Evolutionary conservation across 257 asterid genomes (phyloP).

Genomic region (Solanum chiquidenum): DNA sequence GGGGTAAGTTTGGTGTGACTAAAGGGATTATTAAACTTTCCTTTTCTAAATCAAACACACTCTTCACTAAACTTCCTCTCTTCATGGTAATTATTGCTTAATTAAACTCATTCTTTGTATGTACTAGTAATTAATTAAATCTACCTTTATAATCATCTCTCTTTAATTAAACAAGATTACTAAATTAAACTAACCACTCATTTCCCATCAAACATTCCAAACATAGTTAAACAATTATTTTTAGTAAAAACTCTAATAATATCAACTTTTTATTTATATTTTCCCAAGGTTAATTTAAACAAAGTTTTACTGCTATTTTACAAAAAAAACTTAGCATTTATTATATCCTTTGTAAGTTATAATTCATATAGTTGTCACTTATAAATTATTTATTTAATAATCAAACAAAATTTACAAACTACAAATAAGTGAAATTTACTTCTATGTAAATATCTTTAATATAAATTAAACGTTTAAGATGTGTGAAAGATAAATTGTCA

Average conservation of each 20-base stretch:
- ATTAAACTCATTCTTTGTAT: neutral
- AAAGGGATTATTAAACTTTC: conserved; percentile 2
- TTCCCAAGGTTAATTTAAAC: neutral
- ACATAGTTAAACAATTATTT: neutral
- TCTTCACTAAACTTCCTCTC: neutral
- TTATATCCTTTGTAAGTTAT: neutral
- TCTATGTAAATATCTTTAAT: neutral
- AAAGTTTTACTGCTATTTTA: neutral
- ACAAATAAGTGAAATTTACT: neutral
- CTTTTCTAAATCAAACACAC: neutral
- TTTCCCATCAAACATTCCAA: neutral
- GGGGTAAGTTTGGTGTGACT: neutral
- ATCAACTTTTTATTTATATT: neutral
- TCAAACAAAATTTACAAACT: neutral
- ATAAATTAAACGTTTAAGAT: neutral
- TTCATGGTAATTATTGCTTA: neutral
- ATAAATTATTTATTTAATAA: neutral
- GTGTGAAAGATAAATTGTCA: neutral
- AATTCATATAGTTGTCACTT: neutral
- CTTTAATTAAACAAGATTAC: neutral
- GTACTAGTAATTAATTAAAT: neutral
- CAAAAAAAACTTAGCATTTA: neutral
- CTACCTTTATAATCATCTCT: neutral
- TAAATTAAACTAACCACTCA: neutral
- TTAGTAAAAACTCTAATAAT: neutral